Percentiles rank a stretch among this genome's conserved stretches.
Conservation (phyloP, 2,329 filamentous ascomycete genomes). For the Didymella exigua region DNA sequence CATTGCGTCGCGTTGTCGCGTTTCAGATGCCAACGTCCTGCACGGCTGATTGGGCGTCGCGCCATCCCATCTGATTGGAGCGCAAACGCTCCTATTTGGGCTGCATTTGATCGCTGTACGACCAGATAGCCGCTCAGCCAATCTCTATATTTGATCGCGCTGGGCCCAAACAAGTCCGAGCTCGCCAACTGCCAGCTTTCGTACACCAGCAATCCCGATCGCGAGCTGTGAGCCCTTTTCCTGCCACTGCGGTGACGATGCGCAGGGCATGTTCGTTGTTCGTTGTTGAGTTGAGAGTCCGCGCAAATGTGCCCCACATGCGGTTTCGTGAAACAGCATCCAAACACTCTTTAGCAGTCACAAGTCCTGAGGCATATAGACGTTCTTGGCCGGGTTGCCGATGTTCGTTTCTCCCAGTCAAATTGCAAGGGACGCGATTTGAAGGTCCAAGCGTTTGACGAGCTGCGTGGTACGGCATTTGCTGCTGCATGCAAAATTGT, state of each 20-base stretch:
- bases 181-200: not conserved
- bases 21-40: slow-evolving; percentile 28
- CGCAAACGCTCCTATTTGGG: slow-evolving; percentile 25
- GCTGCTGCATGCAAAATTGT: not conserved
- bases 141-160: slow-evolving; percentile 28
- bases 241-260: not conserved
- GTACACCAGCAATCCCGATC: no score
- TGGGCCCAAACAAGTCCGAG: slow-evolving; percentile 20
- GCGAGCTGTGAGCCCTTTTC: no score
- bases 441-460: slow-evolving; percentile 17
- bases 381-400: slow-evolving; percentile 12
- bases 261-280: not conserved
- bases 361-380: slow-evolving; percentile 17
- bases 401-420: not conserved
- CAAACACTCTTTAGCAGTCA: not conserved
- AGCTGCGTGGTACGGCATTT: slow-evolving; percentile 10
- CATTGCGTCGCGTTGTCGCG: slow-evolving; percentile 5
- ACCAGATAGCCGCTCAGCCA: slow-evolving; percentile 34
- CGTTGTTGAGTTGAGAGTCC: not conserved
- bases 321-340: not conserved
- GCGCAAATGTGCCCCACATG: not conserved
- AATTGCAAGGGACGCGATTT: slow-evolving; percentile 15
- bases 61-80: slow-evolving; percentile 32
- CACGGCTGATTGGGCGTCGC: slow-evolving; percentile 28
- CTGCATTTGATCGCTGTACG: slow-evolving; percentile 14